Evolutionary conservation across 768 basidiomycete genomes (phyloP), one percentile per base, ranked within the genome.

Genomic region (Phylloporus scabripes): DNA sequence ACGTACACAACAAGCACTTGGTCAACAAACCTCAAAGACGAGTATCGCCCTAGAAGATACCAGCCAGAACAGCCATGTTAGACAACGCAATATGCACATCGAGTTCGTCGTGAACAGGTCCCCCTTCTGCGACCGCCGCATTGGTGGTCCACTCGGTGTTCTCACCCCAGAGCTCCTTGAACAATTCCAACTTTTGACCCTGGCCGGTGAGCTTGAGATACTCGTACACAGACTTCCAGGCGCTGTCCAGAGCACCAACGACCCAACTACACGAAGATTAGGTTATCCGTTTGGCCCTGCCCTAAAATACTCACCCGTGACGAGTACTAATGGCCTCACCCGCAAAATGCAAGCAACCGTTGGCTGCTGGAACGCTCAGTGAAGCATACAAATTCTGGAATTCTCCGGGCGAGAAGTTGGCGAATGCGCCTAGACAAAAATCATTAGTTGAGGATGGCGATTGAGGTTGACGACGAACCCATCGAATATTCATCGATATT

Each of bases 341-440:
- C 2, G 56, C 57, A 46, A 58, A 54, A 15, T 58, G 57, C 47
- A 58, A 42, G 4, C 49, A 41, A 9, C 44, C 50, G 2, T 17
- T 24, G 21, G 60, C 63, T 1, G 70, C 68, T 7, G 72, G 68
- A 9, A 23, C 6, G 15, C 51, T 70, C 18, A 74, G 58, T 6
- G 59, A 51, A 3, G 51, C 45, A 50, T 70, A 74, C 32, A 71
- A 32, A 6, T 63, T 50, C 9, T 53, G 49, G 45, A 72, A 74
- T 18, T 71, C 50, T 7, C 72, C 72, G 7, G 75, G 73, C 0
- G 64, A 66, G 39, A 75, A 76, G 53, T 57, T 58, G 0, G 72
- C 74, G 48, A 62, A 73, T 3, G 70, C 71, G 38, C 74, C 74
- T 72, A 41, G 28, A 44, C 10, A n/a, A 45, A 26, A 18, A 4